Conservation (phyloP, 805 yeast species). For the Starmerella roubikii region DNA sequence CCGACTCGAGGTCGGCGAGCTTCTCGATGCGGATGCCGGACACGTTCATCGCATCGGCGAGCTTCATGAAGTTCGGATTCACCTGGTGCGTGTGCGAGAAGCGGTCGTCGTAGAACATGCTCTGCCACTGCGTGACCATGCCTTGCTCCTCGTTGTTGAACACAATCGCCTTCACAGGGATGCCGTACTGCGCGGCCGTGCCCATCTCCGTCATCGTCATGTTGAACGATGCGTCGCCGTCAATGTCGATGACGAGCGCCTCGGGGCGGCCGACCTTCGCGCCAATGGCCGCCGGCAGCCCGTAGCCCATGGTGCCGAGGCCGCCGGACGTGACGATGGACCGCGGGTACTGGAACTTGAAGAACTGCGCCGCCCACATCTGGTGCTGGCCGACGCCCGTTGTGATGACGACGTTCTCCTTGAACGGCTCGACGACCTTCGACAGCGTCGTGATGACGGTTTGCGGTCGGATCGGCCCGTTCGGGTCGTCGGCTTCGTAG, state of each 20-base stretch:
- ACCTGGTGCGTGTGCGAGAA: slow-evolving; percentile 95
- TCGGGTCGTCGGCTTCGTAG: slow-evolving; percentile 59
- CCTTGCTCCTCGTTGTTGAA: slow-evolving; percentile 98
- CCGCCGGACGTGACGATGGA: slow-evolving; percentile 97
- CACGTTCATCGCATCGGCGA: slow-evolving; percentile 90
- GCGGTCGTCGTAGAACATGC: slow-evolving; percentile 90
- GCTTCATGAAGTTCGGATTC: slow-evolving; percentile 84
- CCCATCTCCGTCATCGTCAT: slow-evolving; percentile 91
- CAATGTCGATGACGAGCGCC: slow-evolving; percentile 88
- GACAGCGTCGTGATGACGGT: slow-evolving; percentile 72
- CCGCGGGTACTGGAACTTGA: slow-evolving; percentile 86
- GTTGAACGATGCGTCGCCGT: slow-evolving; percentile 98
- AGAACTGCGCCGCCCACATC: slow-evolving; percentile 99
- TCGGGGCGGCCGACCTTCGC: slow-evolving; percentile 95
- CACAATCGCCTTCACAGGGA: slow-evolving; percentile 80
- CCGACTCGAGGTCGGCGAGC: slow-evolving; percentile 50
- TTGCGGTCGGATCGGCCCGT: slow-evolving; percentile 68
- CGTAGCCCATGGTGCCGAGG: slow-evolving; percentile 97
- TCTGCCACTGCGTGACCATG: slow-evolving; percentile 99
- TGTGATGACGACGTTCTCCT: slow-evolving; percentile 71
- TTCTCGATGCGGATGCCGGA: slow-evolving; percentile 61
- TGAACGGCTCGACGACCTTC: slow-evolving; percentile 47
- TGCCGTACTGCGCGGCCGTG: slow-evolving; percentile 84
- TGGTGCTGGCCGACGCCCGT: slow-evolving; percentile 99
- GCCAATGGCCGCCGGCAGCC: slow-evolving; percentile 95